Evolutionary conservation across 2,329 filamentous ascomycete species (phyloP).

Genomic region (Cadophora sp.): DNA sequence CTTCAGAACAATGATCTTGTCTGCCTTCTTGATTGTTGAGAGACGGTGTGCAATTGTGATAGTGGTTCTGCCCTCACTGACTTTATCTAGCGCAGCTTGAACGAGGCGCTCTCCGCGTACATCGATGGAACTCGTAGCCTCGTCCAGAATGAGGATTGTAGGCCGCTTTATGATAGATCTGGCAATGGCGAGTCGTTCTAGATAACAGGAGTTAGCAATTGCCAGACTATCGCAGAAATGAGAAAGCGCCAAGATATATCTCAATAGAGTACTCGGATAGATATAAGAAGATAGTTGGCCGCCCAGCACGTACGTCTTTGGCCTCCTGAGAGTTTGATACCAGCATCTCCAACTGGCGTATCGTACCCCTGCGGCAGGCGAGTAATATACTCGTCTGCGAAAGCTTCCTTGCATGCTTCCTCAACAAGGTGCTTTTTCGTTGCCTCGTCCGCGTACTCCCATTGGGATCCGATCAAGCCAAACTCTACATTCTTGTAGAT

Average conservation of each 20-base stretch:
- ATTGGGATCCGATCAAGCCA: conserved; percentile 60
- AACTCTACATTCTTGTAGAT: conserved; percentile 68
- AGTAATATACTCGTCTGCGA: conserved; percentile 73
- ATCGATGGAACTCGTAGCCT: conserved; percentile 62
- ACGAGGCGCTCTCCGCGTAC: conserved; percentile 58
- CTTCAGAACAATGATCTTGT: conserved; percentile 79
- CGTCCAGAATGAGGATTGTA: conserved; percentile 73
- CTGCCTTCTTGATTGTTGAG: conserved; percentile 77
- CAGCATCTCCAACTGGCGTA: conserved; percentile 77
- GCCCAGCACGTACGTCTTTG: conserved; percentile 21
- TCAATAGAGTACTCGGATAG: background rate
- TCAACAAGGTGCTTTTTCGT: conserved; percentile 65
- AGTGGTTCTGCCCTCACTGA: conserved; percentile 63
- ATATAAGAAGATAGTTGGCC: background rate
- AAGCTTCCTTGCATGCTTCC: conserved; percentile 70
- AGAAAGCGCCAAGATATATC: background rate
- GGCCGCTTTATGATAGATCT: conserved; percentile 76
- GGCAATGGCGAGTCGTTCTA: conserved; percentile 75
- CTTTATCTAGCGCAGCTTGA: conserved; percentile 59
- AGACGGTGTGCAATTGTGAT: conserved; percentile 70
- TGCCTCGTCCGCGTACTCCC: conserved; percentile 59
- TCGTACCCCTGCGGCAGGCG: conserved; percentile 72
- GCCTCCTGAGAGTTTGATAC: conserved; percentile 75
- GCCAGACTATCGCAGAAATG: background rate
- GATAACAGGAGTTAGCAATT: conserved; percentile 59